Evolutionary conservation across 495 filamentous ascomycete genomes (phyloP).

Genomic region (Trichoderma virens): DNA sequence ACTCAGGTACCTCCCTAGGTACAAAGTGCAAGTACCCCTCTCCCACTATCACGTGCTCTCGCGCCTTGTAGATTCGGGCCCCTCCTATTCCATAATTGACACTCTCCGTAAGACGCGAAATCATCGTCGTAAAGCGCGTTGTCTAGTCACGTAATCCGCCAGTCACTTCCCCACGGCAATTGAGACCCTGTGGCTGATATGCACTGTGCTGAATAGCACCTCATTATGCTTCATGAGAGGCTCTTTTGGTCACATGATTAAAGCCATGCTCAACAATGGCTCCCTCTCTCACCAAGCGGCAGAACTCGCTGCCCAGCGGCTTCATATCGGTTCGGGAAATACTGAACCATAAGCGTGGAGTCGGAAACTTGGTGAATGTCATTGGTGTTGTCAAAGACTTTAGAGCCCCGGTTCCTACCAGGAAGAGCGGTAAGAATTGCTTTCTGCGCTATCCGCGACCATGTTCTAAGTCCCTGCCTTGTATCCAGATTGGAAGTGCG

Average conservation of each 20-base stretch:
- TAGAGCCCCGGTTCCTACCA: constrained; percentile 32
- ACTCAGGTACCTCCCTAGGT: too few species aligned
- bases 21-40: too few species aligned
- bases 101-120: neutral
- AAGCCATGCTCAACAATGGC: neutral
- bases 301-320: constrained; percentile 21
- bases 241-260: too few species aligned
- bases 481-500: constrained; percentile 33
- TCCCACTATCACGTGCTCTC: neutral
- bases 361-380: constrained; percentile 33
- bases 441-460: constrained; percentile 11
- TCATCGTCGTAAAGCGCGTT: neutral
- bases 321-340: constrained; percentile 25
- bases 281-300: neutral
- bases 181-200: neutral
- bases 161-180: neutral
- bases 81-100: neutral
- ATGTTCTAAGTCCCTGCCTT: neutral
- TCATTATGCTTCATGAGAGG: neutral
- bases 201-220: neutral
- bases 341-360: constrained; percentile 17
- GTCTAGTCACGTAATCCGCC: neutral
- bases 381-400: constrained; percentile 45
- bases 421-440: constrained; percentile 29
- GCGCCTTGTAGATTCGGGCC: neutral